Percentiles rank a stretch among this genome's conserved stretches.
Evolutionary conservation across 441 rosid species (phyloP).

Genomic region (Mallotus repandus): DNA sequence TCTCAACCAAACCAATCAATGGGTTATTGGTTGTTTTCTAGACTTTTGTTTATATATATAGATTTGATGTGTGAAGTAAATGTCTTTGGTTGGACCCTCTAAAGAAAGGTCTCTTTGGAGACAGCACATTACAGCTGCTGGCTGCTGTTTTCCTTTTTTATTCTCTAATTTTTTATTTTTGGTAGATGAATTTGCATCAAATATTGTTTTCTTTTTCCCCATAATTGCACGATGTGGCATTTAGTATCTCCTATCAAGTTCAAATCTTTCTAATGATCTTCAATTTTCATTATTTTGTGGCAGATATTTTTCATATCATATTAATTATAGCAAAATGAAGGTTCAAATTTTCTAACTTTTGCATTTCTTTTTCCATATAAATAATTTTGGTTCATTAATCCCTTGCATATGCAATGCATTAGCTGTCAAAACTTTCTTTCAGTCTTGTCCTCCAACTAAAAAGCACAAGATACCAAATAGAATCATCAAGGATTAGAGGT

Average conservation of each 20-base stretch:
- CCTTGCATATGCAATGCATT: not conserved
- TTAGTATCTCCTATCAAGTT: not conserved
- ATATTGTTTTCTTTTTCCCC: not conserved
- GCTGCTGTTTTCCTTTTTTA: not conserved
- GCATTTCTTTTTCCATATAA: too few relatives aligned
- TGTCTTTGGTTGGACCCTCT: not conserved
- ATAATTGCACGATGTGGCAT: not conserved
- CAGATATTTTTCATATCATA: too few relatives aligned
- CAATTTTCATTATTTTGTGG: too few relatives aligned
- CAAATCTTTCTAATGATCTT: not conserved
- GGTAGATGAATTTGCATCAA: not conserved
- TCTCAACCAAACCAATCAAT: not conserved
- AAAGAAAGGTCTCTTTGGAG: not conserved
- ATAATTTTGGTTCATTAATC: not conserved
- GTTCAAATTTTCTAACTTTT: too few relatives aligned
- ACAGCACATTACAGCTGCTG: conserved; percentile 9
- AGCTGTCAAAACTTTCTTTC: conserved; percentile 1
- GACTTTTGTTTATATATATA: not conserved
- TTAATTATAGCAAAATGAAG: too few relatives aligned
- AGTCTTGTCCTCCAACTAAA: not conserved
- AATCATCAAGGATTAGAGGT: not conserved
- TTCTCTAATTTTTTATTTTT: not conserved
- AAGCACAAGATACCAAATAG: not conserved
- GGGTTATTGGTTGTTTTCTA: not conserved
- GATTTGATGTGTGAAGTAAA: not conserved